Base-by-base conservation (phyloP, 2,329 filamentous ascomycete species). In the Fusarium buharicum region DNA sequence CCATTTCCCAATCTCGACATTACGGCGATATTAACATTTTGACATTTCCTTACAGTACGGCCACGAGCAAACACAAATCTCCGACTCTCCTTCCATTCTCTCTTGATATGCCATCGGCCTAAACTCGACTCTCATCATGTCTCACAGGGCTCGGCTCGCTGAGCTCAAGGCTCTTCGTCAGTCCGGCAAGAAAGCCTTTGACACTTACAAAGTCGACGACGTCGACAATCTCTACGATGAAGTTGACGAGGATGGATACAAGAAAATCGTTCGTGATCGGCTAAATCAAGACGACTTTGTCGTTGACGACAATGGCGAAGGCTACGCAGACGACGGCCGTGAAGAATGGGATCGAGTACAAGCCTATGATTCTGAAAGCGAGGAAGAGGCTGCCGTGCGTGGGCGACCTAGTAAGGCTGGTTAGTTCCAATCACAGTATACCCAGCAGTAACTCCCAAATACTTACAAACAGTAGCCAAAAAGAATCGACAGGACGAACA, bases 231-330 rank as follows among this genome's bases (percentile, higher is more conserved):
- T 99, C 39, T 99, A 98, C 79, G 95, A 98, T 63, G 93, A 96
- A 71, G 93, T 99, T 43, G 93, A 98, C 73, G 95, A 99, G 71
- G 94, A 95, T 72, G 91, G 91, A 47, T 99, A 99, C 82, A 97
- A 97, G 81, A 96, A 96, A 75, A 90, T 98, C 66, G 93, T 99
- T 13, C 87, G 95, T 37, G 87, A 90, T 52, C 89, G 95, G 41
- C 82, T 99, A 47, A 91, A 98, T 73, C 84, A 96, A 71, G 95
- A 99, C 70, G 95, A 99, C 78, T 99, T 99, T 72, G 94, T 99
- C 48, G 93, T 99, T 58, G 95, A 98, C 80, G 95, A 99, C 79
- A 96, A 97, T 79, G 94, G 94, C 72, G 92, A 94, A 74, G 94
- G 95, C 33, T 99, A 99, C 72, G 94, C 92, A 66, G 94, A 98